phyloP scores from a whole-genome alignment of 1,139 yeast genomes.

The Tardiomyces digboiensis region DNA sequence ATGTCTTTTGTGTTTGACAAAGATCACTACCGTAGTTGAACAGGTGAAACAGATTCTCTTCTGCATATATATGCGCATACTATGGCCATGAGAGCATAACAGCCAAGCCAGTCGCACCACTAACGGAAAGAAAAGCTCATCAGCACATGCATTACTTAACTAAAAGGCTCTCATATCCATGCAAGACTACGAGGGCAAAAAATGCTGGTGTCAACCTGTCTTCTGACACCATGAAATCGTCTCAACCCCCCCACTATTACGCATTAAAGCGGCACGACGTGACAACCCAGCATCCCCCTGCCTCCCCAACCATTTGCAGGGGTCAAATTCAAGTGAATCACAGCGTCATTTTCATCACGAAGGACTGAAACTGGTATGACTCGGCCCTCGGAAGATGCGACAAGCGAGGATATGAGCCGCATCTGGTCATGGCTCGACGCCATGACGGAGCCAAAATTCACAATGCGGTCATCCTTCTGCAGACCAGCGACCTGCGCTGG shows the following conservation, averaged over 20 bases:
- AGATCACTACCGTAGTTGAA: too few species aligned
- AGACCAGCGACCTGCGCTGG: slow-evolving; percentile 27
- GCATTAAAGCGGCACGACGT: slow-evolving; percentile 42
- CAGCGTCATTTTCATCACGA: slow-evolving; percentile 22
- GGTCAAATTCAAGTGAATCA: slow-evolving; percentile 27
- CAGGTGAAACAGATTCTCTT: too few species aligned
- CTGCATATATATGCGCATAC: too few species aligned
- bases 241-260: too few species aligned
- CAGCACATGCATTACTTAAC: too few species aligned
- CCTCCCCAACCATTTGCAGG: slow-evolving; percentile 64
- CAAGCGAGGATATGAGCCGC: slow-evolving; percentile 30
- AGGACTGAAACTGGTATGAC: slow-evolving; percentile 26
- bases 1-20: background rate
- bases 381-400: slow-evolving; percentile 11
- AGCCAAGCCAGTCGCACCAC: too few species aligned
- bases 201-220: too few species aligned
- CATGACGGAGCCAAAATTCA: slow-evolving; percentile 43
- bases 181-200: too few species aligned
- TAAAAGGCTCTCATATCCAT: too few species aligned
- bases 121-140: too few species aligned
- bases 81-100: too few species aligned
- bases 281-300: slow-evolving; percentile 66
- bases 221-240: too few species aligned
- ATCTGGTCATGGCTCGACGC: slow-evolving; percentile 44
- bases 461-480: slow-evolving; percentile 36